Base-by-base conservation (phyloP, 1,284 basidiomycete genomes). In the Earliella scabrosa region DNA sequence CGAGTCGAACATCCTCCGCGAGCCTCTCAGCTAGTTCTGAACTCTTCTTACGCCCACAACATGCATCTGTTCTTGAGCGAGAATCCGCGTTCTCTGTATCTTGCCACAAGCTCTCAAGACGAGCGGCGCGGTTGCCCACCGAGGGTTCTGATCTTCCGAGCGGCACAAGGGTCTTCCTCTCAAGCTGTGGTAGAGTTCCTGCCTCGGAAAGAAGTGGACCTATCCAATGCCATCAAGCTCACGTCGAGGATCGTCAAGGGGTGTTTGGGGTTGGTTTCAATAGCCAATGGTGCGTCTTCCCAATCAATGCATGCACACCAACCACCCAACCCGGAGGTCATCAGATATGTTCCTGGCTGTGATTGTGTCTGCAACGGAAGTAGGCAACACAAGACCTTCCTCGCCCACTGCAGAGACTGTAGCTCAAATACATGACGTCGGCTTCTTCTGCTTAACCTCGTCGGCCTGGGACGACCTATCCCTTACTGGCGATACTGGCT, bases 131-230 rank as follows among this genome's bases (percentile, higher is more conserved):
- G 83, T 13, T 75, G 78, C 52, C 88, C 90, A 20, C 72, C 71
- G 35, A 77, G 81, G 61, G 87, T 80, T 11, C 82, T 93, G 26
- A 80, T 88, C 38, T 92, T 93, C 69, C 87, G 88, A 43, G 78
- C 82, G 18, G 83, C 83, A 20, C 81, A 85, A 63, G 73, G 74
- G 40, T 78, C 78, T 61, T 71, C 82, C 13, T 73, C 73, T 13
- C 88, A 91, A 69, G 86, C 87, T 46, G 82, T 95, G 34, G 93
- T 95, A 14, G 93, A 96, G 71, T 93, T 95, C 66, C 71, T 95
- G 5, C 83, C 82, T 0, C 84, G 86, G 59, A 77, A 85, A 47
- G 81, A 92, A 64, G 81, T 95, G 26, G 86, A 94, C 65, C 77
- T 92, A 32, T 67, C 75, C 11, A 82, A 79, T 56, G 76, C 88